Percentiles rank a stretch among this genome's conserved stretches.
Conservation (phyloP, 352 stramenopile genomes). For the Pythium myriotylum region DNA sequence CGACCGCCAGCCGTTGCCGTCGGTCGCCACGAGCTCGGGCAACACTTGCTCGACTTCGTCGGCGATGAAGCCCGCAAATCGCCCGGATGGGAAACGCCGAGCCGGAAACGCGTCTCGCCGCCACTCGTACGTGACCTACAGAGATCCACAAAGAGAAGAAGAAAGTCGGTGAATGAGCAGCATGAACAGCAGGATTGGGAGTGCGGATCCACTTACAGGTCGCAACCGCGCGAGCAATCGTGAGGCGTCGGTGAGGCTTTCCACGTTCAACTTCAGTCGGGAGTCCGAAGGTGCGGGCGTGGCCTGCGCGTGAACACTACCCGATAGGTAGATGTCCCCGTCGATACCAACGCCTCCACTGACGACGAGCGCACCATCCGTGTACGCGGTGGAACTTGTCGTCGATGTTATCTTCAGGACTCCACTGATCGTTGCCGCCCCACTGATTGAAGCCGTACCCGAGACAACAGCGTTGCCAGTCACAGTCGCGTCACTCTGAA, state of each 20-base stretch:
- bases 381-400: slow-evolving; percentile 19
- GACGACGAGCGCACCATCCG: slow-evolving; percentile 45
- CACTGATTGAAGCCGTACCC: neutral
- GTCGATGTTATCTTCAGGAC: slow-evolving; percentile 32
- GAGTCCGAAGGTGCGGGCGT: slow-evolving; percentile 33
- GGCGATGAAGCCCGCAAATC: slow-evolving; percentile 58
- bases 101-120: slow-evolving; percentile 42
- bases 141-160: neutral
- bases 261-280: slow-evolving; percentile 42
- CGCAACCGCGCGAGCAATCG: slow-evolving; percentile 37
- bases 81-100: slow-evolving; percentile 40
- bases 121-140: slow-evolving; percentile 59
- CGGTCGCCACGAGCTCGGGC: slow-evolving; percentile 51
- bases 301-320: slow-evolving; percentile 21
- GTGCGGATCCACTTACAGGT: slow-evolving; percentile 48
- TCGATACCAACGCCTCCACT: slow-evolving; percentile 40
- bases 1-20: slow-evolving; percentile 51
- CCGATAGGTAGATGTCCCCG: slow-evolving; percentile 25
- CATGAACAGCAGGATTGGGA: neutral
- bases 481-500: slow-evolving; percentile 6
- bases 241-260: slow-evolving; percentile 24
- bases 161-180: neutral
- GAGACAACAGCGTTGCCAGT: neutral
- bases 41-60: slow-evolving; percentile 66
- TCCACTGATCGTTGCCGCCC: slow-evolving; percentile 22